Base-by-base conservation (phyloP, 176 grass and related monocot species). In the Triticum monococcum region DNA sequence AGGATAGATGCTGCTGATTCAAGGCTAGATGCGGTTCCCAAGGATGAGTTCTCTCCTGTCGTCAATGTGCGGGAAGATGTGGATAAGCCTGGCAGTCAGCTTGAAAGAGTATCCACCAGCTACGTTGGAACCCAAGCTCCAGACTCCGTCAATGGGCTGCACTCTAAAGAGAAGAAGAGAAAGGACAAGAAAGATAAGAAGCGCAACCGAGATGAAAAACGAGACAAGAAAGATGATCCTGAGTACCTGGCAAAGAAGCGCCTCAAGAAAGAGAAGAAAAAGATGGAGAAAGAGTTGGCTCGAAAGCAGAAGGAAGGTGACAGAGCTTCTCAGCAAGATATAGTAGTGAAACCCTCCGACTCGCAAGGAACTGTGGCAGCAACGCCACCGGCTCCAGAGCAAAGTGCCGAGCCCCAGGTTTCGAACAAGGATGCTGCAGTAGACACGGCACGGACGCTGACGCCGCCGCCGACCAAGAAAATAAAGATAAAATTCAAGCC, bases 111-210 rank as follows among this genome's bases (percentile, higher is more conserved):
- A 40, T 89, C 90, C 64, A 84, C 77, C 11, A 89, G 81, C 50
- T 82, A 70, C 89, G 86, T 87, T 82, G 82, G 81, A 78, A 90
- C 88, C 59, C 86, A 66, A 83, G 81, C 79, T 59, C 70, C 30
- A 77, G 72, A 80, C 10, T 65, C 80, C 3, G 8, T 77, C 20
- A 78, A 79, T 8, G 89, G 64, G 36, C 31, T 87, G 86, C 81
- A 91, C 75, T 25, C 43, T 11, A 95, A 95, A 85, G 87, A 89
- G 48, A 92, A 79, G 56, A 92, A 68, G 84, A 97, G 88, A 31
- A 95, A 92, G 32, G 89, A 95, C 20, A 92, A 95, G 81, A 98
- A 92, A 72, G 91, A 98, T n/a, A 92, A 89, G 64, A 99, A 94
- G 81, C 77, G 93, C 12, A 92, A 83, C 65, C 85, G 89, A 72